Evolutionary conservation across 768 basidiomycete species (phyloP), one percentile per base, ranked within the genome.

Genomic region (Lactarius trivialis): DNA sequence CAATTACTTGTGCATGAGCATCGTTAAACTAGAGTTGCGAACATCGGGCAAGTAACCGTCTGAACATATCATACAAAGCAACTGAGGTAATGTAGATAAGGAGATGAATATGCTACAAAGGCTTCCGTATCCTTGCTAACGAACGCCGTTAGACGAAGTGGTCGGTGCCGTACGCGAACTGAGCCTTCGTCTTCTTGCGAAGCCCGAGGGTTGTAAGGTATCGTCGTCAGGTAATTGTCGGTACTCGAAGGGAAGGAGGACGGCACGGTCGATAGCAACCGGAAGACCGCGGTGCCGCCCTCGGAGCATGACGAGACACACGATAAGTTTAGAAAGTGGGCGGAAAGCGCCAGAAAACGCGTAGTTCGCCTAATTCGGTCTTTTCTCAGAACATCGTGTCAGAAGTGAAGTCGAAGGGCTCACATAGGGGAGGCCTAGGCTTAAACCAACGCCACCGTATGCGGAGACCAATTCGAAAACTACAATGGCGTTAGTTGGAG

Each of bases 271-370:
- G 52, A 94, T 92, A 9, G 91, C 92, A 24, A 90, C 86, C 0
- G 91, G 91, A 7, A 93, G 76, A 39, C 92, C 91, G 52, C 94
- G 86, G 73, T 98, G 94, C 14, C 93, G 83, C 8, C 94, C 93
- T 60, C 97, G 89, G 64, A 99, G 81, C 92, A 98, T 98, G 67
- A 98, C 93, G 11, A 82, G 72, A 70, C 85, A 86, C 30, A 98
- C 68, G 60, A 98, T 85, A 37, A 98, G 80, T 73, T 98, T 98
- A 0, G 93, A 94, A 6, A 97, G 73, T 0, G 88, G 82, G 15
- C 80, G 77, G 61, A 95, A 85, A 11, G 86, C 83, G 2, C 93
- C 95, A 6, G 84, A 83, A 58, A 98, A 81, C 0, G 91, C 91
- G 68, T 84, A 91, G 70, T 89, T 88, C 71, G 82, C 79, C 93